Evolutionary conservation across 495 filamentous ascomycete species (phyloP), one percentile per base, ranked within the genome.

Genomic region (Annulohypoxylon maeteangense): DNA sequence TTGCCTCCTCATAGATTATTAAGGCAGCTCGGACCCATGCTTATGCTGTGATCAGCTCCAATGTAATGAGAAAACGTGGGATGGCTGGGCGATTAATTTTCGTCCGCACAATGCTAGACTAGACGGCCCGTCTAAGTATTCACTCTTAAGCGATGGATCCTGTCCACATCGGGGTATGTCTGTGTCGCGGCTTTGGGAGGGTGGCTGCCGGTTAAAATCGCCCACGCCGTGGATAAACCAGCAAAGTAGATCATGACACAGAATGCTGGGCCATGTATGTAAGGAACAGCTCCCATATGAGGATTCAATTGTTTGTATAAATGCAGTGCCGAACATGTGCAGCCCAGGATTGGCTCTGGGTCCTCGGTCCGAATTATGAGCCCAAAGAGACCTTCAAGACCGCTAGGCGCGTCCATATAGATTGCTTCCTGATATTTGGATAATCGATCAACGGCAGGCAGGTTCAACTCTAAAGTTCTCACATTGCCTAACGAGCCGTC

Each of bases 291-390:
- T 48, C 50, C 59, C 62, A 38, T 61, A 66, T 32, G 45, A 32
- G 48, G 56, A 25, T 58, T 62, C 32, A 53, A 58, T 48, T 48
- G 25, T 50, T 56, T 73, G 47, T 73, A 72, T 62, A 57, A 54
- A 54, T 51, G 32, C 47, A 66, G 25, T 73, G 61, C 56, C 61
- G 65, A 68, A 61, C 47, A 42, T 50, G 59, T 65, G 47, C 31
- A 44, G 51, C 32, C 20, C 27, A 31, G 65, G 70, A 66, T 69
- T 73, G 56, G 65, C 10, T 58, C 56, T 53, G 70, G 61, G 34
- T 68, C 65, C 70, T 73, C 70, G 70, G 70, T 54, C 70, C 70
- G 70, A 73, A 58, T 68, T 62, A 54, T 58, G 48, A 65, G 65
- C 50, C 70, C 65, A 66, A 69, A 47, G 62, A 57, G 57, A 42